A percentile compares a stretch with the other conserved stretches of the same genome.
Evolutionary conservation across 2,329 filamentous ascomycete genomes (phyloP).

Genomic region (Thermothelomyces thermophilus): DNA sequence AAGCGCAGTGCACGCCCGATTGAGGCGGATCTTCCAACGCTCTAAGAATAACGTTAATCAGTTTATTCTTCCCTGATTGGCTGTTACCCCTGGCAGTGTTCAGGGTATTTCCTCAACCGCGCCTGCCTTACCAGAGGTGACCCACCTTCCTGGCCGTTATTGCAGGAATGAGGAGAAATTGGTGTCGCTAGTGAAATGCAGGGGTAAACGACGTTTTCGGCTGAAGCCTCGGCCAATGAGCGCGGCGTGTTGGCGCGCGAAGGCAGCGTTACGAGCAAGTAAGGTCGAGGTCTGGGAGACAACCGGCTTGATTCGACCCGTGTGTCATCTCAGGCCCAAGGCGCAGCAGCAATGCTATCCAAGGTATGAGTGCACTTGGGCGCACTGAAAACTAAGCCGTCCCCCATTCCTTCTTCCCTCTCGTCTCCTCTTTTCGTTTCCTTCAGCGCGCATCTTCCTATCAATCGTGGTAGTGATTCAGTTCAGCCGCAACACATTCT

Average conservation of each 20-base stretch:
- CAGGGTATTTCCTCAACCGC: neutral
- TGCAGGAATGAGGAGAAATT: conserved; percentile 5
- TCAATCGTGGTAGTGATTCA: no score
- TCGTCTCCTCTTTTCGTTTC: conserved; percentile 10
- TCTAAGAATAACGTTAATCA: no score
- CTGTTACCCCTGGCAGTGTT: conserved; percentile 1
- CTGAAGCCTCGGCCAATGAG: conserved; percentile 5
- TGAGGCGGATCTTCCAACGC: neutral
- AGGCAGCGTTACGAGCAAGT: neutral
- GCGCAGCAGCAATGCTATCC: conserved; percentile 13
- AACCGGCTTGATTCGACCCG: neutral
- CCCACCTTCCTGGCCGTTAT: neutral
- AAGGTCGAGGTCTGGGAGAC: conserved; percentile 2
- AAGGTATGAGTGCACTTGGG: neutral
- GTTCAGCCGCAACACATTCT: conserved; percentile 20
- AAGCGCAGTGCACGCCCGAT: no score
- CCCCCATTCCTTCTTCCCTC: neutral
- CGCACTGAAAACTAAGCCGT: conserved; percentile 12
- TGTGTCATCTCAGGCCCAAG: conserved; percentile 9
- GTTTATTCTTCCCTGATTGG: neutral
- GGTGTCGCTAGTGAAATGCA: neutral
- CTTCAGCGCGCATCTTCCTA: conserved; percentile 14
- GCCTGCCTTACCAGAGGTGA: neutral
- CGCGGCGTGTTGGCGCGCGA: neutral
- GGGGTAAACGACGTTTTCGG: conserved; percentile 6